phyloP scores from a whole-genome alignment of 768 basidiomycete species.

The Tulasnella sp. region DNA sequence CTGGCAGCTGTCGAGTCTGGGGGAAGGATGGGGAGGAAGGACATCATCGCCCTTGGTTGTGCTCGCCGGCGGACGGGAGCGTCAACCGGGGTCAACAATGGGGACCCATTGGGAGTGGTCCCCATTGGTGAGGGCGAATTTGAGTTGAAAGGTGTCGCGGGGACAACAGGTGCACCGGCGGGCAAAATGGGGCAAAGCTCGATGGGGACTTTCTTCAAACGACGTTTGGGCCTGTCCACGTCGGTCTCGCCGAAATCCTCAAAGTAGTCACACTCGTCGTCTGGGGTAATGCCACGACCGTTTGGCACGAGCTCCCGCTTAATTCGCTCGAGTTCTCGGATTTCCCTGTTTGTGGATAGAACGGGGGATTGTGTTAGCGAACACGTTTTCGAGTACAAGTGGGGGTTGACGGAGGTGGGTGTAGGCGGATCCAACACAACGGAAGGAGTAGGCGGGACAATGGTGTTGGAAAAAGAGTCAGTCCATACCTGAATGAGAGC shows the following conservation, averaged over 20 bases:
- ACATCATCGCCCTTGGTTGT: constrained; percentile 3
- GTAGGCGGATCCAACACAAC: neutral
- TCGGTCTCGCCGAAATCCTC: neutral
- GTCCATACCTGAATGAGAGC: constrained; percentile 9
- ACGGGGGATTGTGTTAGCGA: no score
- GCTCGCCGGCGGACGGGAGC: neutral
- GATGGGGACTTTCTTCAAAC: constrained; percentile 4
- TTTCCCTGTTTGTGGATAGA: neutral
- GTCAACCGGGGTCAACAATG: constrained; percentile 6
- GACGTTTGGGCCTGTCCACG: constrained; percentile 5
- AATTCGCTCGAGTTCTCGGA: constrained; percentile 14
- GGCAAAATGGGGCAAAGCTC: constrained; percentile 14
- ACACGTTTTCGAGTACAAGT: neutral
- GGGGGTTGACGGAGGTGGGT: neutral
- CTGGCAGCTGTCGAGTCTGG: neutral
- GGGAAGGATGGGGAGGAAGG: constrained; percentile 9
- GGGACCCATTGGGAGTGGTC: constrained; percentile 13
- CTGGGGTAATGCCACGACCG: constrained; percentile 9
- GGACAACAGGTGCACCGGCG: neutral
- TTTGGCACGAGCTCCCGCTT: constrained; percentile 9
- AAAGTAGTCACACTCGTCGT: constrained; percentile 1
- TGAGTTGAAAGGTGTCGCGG: constrained; percentile 9
- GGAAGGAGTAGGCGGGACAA: neutral
- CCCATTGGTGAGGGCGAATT: neutral
- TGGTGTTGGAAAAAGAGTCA: neutral